These are phyloP conservation scores for Fusarium papillatum DNA, from an alignment of 2,329 filamentous ascomycete genomes.

Conservation along the genomic window DNA sequence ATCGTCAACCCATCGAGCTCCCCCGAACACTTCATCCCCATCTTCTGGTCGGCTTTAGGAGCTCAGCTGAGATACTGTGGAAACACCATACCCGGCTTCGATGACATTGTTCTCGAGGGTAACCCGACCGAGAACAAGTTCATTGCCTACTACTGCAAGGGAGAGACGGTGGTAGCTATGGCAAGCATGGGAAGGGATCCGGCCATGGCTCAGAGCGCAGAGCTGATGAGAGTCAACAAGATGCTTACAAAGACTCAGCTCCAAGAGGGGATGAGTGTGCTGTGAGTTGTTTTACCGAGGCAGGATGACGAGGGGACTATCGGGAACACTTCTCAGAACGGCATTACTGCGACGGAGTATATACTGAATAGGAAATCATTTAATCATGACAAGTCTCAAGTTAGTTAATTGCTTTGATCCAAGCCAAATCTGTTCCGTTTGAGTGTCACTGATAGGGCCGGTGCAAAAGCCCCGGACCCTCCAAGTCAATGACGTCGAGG, in stretches of 20 bases:
- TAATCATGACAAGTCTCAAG: conserved; percentile 9
- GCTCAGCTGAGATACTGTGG: conserved; percentile 94
- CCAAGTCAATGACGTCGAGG: conserved; percentile 39
- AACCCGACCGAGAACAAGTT: conserved; percentile 85
- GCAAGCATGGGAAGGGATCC: conserved; percentile 94
- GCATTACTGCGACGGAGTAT: conserved; percentile 27
- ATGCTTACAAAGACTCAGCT: conserved; percentile 90
- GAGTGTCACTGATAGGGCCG: conserved; percentile 5
- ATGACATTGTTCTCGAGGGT: conserved; percentile 87
- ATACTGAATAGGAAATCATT: conserved; percentile 22
- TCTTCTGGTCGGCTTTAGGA: conserved; percentile 97
- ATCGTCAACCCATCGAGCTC: conserved; percentile 77
- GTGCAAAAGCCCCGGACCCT: conserved; percentile 4
- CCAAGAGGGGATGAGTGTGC: conserved; percentile 69
- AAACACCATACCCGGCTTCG: conserved; percentile 84
- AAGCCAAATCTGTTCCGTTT: neutral
- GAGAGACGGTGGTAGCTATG: conserved; percentile 89
- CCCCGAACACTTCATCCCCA: conserved; percentile 84
- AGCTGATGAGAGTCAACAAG: conserved; percentile 85
- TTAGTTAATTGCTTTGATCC: conserved; percentile 11
- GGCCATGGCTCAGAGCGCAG: conserved; percentile 83
- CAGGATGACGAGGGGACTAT: neutral
- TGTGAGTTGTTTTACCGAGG: conserved; percentile 44
- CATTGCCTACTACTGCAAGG: conserved; percentile 89
- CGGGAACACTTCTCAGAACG: conserved; percentile 6